Evolutionary conservation across 1,284 basidiomycete genomes (phyloP).

Genomic region (Anthracocystis setariae): DNA sequence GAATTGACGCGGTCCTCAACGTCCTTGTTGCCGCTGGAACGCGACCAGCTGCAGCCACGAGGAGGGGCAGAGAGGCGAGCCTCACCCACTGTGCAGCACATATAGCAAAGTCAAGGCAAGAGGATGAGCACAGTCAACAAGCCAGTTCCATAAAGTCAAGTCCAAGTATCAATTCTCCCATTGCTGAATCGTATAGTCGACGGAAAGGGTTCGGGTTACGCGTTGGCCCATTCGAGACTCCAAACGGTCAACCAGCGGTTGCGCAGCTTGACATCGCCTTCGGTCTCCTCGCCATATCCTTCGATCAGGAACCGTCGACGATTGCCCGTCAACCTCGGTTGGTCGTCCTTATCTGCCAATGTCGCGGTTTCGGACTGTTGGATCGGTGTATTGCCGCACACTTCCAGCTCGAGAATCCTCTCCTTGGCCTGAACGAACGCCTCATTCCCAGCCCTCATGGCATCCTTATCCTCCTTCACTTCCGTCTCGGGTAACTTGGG

Average conservation of each 20-base stretch:
- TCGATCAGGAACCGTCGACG: constrained; percentile 34
- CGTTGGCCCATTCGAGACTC: constrained; percentile 34
- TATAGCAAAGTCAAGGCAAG: constrained; percentile 7
- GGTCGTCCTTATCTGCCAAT: constrained; percentile 13
- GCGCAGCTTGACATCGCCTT: constrained; percentile 42
- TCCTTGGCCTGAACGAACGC: constrained; percentile 21
- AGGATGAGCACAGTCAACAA: constrained; percentile 36
- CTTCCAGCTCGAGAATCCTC: constrained; percentile 53
- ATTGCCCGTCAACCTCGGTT: constrained; percentile 37
- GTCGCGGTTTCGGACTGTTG: not conserved
- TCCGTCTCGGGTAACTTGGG: constrained; percentile 5
- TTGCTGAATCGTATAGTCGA: constrained; percentile 11
- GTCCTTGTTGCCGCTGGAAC: not conserved
- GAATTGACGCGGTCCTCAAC: not conserved
- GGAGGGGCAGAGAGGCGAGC: constrained; percentile 1
- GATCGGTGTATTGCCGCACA: constrained; percentile 49
- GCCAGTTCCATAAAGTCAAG: not conserved
- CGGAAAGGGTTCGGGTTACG: not conserved
- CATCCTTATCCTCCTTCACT: constrained; percentile 9
- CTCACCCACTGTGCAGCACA: constrained; percentile 8
- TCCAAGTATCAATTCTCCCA: not conserved
- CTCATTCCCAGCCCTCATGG: constrained; percentile 22
- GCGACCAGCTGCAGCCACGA: not conserved
- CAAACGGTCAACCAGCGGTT: constrained; percentile 54
- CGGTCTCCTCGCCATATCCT: constrained; percentile 32